These are phyloP conservation scores for Hypoxylon rubiginosum DNA, from an alignment of 2,329 filamentous ascomycete genomes.

Conservation along the genomic window DNA sequence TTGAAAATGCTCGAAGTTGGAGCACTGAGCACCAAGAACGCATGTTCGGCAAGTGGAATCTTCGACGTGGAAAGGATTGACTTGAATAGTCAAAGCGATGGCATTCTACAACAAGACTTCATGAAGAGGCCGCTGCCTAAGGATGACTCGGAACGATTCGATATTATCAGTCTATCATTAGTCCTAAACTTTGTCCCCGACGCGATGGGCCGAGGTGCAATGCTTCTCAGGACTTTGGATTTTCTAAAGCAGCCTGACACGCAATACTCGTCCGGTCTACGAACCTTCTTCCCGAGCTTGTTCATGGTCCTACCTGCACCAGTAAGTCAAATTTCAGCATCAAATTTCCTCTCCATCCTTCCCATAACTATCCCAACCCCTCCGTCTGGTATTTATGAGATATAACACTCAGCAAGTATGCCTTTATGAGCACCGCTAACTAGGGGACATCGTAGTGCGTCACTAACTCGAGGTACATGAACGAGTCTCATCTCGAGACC, in stretches of 20 bases:
- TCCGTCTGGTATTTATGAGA: background rate
- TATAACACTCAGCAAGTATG: background rate
- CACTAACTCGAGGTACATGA: slow-evolving; percentile 90
- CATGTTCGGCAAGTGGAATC: slow-evolving; percentile 78
- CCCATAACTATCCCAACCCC: background rate
- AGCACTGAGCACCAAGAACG: slow-evolving; percentile 85
- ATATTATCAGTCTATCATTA: slow-evolving; percentile 90
- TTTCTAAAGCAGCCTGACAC: slow-evolving; percentile 69
- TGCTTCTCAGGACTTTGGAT: slow-evolving; percentile 81
- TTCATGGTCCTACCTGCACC: slow-evolving; percentile 92
- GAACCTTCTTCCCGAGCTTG: slow-evolving; percentile 72
- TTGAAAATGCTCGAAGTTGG: slow-evolving; percentile 89
- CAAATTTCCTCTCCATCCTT: background rate
- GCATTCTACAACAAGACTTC: slow-evolving; percentile 91
- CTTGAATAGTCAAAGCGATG: slow-evolving; percentile 84
- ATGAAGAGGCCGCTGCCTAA: slow-evolving; percentile 85
- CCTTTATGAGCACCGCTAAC: slow-evolving; percentile 18
- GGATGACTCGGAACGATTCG: slow-evolving; percentile 75
- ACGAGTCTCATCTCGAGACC: slow-evolving; percentile 73
- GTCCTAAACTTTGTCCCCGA: slow-evolving; percentile 96
- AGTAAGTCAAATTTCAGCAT: slow-evolving; percentile 25
- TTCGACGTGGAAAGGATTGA: slow-evolving; percentile 89
- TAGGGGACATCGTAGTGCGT: slow-evolving; percentile 67
- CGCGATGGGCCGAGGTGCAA: slow-evolving; percentile 79
- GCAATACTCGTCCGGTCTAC: slow-evolving; percentile 41